Evolutionary conservation across 805 yeast genomes (phyloP).

Genomic region (Ogataea methylovora): DNA sequence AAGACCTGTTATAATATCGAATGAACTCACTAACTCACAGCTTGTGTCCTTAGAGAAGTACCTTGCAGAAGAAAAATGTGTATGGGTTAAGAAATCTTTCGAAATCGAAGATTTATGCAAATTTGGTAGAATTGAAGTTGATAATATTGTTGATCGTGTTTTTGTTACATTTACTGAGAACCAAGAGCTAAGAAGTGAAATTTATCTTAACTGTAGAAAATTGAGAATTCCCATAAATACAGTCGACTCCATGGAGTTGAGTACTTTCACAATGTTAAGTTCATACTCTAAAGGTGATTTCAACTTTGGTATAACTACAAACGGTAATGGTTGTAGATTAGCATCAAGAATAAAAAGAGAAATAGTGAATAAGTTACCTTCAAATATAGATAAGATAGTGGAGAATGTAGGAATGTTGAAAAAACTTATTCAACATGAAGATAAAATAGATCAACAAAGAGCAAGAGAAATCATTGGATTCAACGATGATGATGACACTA

Average conservation of each 20-base stretch:
- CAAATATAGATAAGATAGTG: constrained; percentile 63
- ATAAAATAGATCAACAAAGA: constrained; percentile 25
- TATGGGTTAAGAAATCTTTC: constrained; percentile 24
- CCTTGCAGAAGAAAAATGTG: constrained; percentile 20
- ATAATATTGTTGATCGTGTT: constrained; percentile 63
- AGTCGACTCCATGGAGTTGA: constrained; percentile 60
- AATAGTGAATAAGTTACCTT: constrained; percentile 55
- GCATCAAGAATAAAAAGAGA: constrained; percentile 78
- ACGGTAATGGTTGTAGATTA: constrained; percentile 83
- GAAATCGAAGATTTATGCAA: constrained; percentile 37
- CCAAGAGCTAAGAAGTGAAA: constrained; percentile 26
- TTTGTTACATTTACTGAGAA: constrained; percentile 46
- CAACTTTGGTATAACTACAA: constrained; percentile 77
- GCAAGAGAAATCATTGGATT: constrained; percentile 40
- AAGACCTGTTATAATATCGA: constrained; percentile 40
- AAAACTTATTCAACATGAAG: constrained; percentile 44
- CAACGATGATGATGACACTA: constrained; percentile 62
- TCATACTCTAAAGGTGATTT: constrained; percentile 64
- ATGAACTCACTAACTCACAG: constrained; percentile 8
- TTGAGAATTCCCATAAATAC: constrained; percentile 79
- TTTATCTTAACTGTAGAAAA: constrained; percentile 45
- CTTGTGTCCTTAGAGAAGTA: constrained; percentile 20
- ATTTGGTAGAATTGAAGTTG: constrained; percentile 58
- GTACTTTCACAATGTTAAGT: constrained; percentile 72
- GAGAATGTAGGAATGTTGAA: constrained; percentile 63